Base-by-base conservation (phyloP, 1,284 basidiomycete genomes). In the Cryptococcus jaspeensis region DNA sequence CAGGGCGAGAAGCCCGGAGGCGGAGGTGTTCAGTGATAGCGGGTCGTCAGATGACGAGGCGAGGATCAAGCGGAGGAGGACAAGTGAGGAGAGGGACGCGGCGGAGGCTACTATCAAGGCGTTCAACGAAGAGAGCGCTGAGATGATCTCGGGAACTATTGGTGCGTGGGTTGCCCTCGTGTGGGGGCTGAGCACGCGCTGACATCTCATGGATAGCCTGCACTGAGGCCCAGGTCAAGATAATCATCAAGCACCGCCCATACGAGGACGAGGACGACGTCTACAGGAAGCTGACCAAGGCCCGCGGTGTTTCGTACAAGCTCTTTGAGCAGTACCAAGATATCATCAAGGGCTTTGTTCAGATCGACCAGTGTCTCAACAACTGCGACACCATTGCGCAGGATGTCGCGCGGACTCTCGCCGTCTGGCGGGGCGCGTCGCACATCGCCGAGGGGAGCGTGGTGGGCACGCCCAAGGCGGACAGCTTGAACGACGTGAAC, bases 311-410 rank as follows among this genome's bases (percentile, higher is more conserved):
- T 63, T 93, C 91, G 57, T 84, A 88, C 56, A 86, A 88, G 57
- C 82, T 99, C 71, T 92, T 98, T 72, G 89, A 94, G 67, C 90
- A 95, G 63, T 94, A 90, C 72, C 85, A 85, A 52, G 84, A 87
- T 51, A 89, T 98, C 65, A 89, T 97, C 77, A 83, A 87, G 61
- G 92, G 92, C 2, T 99, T 97, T 71, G 86, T 87, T 18, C 85
- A 88, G 55, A 94, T 99, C 53, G 96, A 99, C 75, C 83, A 82
- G 61, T 88, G 98, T 61, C 83, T 99, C 15, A 85, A 86, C 70
- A 84, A 88, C 58, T 98, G 95, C 75, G 94, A 97, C 74, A 79
- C 81, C 47, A 92, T 94, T 65, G 95, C 94, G 13, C 65, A 71
- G 22, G 78, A 82, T 25, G 71, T 78, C 32, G 63, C 83, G 4